Percentiles rank a stretch among this genome's conserved stretches.
These are phyloP conservation scores for Ganoderma resinaceum DNA, from an alignment of 1,284 basidiomycete genomes.

Conservation along the genomic window DNA sequence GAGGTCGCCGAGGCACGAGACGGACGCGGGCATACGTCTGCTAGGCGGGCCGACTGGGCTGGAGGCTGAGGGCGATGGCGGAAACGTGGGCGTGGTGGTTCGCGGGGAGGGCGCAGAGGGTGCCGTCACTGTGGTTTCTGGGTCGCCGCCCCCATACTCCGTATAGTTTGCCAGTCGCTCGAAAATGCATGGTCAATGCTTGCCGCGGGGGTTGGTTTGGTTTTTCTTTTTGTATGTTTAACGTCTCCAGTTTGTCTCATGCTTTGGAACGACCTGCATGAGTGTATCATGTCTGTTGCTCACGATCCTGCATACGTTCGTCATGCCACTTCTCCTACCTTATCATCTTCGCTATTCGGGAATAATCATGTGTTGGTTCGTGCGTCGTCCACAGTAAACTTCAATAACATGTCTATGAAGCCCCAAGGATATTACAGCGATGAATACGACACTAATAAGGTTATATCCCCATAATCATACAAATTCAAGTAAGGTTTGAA, in stretches of 20 bases:
- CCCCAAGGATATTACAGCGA: no score
- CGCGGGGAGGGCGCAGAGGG: not conserved
- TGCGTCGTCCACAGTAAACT: not conserved
- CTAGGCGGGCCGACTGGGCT: not conserved
- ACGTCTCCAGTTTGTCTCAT: not conserved
- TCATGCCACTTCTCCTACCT: not conserved
- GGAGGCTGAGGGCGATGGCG: not conserved
- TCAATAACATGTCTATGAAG: no score
- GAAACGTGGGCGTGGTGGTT: not conserved
- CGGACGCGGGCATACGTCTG: conserved; percentile 3
- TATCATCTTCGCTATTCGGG: not conserved
- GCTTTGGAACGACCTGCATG: not conserved
- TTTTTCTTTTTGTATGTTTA: not conserved
- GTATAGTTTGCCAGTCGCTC: not conserved
- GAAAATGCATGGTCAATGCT: not conserved
- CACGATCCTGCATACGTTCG: not conserved
- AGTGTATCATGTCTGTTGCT: not conserved
- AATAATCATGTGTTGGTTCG: not conserved
- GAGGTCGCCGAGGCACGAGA: not conserved
- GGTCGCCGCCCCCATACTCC: not conserved
- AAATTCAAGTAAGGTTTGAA: not conserved
- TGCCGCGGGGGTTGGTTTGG: not conserved
- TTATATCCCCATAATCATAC: not conserved
- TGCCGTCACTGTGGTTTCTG: not conserved
- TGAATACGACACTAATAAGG: not conserved